Evolutionary conservation across 2,329 filamentous ascomycete genomes (phyloP), one percentile per base, ranked within the genome.

Genomic region (Didymella pomorum): DNA sequence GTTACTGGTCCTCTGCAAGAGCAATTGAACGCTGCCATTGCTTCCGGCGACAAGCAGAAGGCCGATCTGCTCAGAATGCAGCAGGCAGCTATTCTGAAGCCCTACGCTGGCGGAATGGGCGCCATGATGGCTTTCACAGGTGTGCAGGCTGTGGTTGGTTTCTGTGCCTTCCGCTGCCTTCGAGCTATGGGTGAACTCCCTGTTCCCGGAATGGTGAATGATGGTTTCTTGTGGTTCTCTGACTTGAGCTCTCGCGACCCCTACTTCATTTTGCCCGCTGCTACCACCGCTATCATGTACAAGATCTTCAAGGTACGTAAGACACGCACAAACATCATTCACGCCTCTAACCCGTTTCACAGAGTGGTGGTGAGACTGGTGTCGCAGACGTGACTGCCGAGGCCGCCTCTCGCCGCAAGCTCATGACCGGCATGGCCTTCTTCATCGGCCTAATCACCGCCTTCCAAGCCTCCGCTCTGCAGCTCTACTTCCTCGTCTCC

Each of bases 181-280:
- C 84, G 86, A 52, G 88, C 84, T 65, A 96, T 97, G 90, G 78
- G 86, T 1, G 76, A 82, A 21, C 79, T 98, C 46, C 94, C 94
- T 4, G 92, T 97, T 5, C 94, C 94, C 0, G 89, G 87, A 1
- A 76, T 98, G 64, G 85, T 91, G 67, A 80, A 79, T 1, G 91
- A 90, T 29, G 89, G 91, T 2, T 78, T 88, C 33, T 78, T 88
- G 39, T 99, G 95, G 95, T 85, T 98, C 65, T 78, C 81, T 1
- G 90, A 98, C 75, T 78, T 99, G 62, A 89, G 92, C 0, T 72
- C 87, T 21, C 76, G 85, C 2, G 95, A 99, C 76, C 94, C 95
- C 0, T 89, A 83, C 69, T 94, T 86, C 67, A 75, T 95, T 39
- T 79, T 98, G 29, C 95, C 95, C 1, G 62, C 86, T 2, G 56